Evolutionary conservation across 1,284 basidiomycete species (phyloP).

Genomic region (Pyrrhoderma noxium): DNA sequence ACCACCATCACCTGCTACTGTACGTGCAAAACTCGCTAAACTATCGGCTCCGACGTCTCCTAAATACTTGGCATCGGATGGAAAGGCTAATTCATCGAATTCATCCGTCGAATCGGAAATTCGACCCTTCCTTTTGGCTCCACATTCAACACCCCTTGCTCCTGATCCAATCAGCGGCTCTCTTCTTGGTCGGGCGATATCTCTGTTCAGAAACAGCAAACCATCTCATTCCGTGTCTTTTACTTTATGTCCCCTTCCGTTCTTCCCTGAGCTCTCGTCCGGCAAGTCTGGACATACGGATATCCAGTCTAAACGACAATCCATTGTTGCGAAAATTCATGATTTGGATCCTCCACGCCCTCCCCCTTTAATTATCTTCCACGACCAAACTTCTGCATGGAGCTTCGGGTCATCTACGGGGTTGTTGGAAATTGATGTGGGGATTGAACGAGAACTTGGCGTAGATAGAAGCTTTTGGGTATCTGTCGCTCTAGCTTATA

Average conservation of each 20-base stretch:
- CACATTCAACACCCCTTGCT: conserved; percentile 38
- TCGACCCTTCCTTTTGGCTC: conserved; percentile 56
- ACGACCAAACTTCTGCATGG: conserved; percentile 61
- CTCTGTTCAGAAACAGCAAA: conserved; percentile 45
- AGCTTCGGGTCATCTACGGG: conserved; percentile 53
- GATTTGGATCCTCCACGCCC: conserved; percentile 23
- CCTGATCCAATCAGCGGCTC: conserved; percentile 33
- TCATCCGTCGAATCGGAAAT: conserved; percentile 28
- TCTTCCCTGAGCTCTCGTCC: not conserved
- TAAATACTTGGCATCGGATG: not conserved
- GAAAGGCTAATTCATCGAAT: too few relatives aligned
- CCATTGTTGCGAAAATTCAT: not conserved
- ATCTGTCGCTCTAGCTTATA: conserved; percentile 61
- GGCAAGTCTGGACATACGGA: conserved; percentile 1
- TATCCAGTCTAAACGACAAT: conserved; percentile 7
- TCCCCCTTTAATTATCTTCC: conserved; percentile 51
- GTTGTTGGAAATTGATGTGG: conserved; percentile 52
- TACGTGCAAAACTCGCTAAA: conserved; percentile 35
- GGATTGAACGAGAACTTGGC: conserved; percentile 51
- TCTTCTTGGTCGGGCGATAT: conserved; percentile 50
- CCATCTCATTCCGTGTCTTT: conserved; percentile 63
- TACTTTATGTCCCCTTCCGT: conserved; percentile 42
- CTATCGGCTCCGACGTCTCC: conserved; percentile 18
- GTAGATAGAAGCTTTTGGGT: conserved; percentile 73
- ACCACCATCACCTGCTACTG: conserved; percentile 39